These are phyloP conservation scores for Vigna angularis DNA, from an alignment of 306 rosid species.

Conservation along the genomic window DNA sequence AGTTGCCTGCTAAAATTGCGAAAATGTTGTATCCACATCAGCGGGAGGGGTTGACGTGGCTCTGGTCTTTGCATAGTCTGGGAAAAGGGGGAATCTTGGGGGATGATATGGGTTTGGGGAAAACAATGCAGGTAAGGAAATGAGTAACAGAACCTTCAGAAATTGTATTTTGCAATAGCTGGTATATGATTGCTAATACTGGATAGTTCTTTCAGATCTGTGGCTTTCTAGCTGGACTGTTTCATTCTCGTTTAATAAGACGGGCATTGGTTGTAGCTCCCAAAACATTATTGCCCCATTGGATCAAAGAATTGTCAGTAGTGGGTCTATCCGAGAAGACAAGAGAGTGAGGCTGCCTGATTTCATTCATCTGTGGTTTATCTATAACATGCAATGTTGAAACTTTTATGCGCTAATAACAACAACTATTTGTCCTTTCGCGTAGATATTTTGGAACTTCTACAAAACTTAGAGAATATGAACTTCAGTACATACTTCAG, in stretches of 20 bases:
- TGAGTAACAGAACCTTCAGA: slow-evolving; percentile 3
- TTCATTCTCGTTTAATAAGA: slow-evolving; percentile 70
- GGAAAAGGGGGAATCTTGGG: slow-evolving; percentile 97
- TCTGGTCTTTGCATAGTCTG: slow-evolving; percentile 86
- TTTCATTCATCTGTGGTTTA: slow-evolving; percentile 35
- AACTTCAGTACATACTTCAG: slow-evolving; percentile 88
- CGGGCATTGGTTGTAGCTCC: slow-evolving; percentile 91
- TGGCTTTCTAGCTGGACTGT: slow-evolving; percentile 87
- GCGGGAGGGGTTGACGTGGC: slow-evolving; percentile 86
- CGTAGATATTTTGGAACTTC: slow-evolving; percentile 80
- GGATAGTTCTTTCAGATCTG: slow-evolving; percentile 68
- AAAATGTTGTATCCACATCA: slow-evolving; percentile 84
- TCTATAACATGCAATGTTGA: slow-evolving; percentile 5
- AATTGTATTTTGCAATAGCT: slow-evolving; percentile 21
- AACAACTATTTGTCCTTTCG: slow-evolving; percentile 32
- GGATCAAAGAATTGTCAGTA: slow-evolving; percentile 86
- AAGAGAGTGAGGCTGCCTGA: slow-evolving; percentile 71
- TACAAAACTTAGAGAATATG: slow-evolving; percentile 71
- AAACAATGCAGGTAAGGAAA: slow-evolving; percentile 91
- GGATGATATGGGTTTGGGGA: slow-evolving; percentile 97
- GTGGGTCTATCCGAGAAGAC: slow-evolving; percentile 86
- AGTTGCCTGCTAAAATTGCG: slow-evolving; percentile 70
- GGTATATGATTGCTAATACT: slow-evolving; percentile 22
- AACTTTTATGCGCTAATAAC: neutral
- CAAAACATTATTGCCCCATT: slow-evolving; percentile 80